A percentile compares a stretch with the other conserved stretches of the same genome.
phyloP scores from a whole-genome alignment of 306 rosid species.

The Glycine tomentella region DNA sequence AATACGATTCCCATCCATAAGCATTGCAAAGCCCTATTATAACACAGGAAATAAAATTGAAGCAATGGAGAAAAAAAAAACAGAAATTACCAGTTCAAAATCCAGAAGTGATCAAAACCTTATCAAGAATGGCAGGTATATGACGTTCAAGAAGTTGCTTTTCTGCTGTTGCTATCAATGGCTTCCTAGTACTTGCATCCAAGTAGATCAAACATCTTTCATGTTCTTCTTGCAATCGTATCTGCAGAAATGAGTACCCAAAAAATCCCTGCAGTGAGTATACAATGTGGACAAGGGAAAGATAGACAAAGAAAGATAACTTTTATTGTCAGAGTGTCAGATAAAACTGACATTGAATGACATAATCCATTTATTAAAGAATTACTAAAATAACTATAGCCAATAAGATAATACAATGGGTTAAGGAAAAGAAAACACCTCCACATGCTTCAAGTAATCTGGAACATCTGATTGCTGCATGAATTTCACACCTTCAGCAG shows the following conservation, averaged over 20 bases:
- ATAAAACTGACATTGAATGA: slow-evolving; percentile 37
- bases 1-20: slow-evolving; percentile 96
- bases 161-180: slow-evolving; percentile 90
- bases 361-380: slow-evolving; percentile 35
- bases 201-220: slow-evolving; percentile 93
- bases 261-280: slow-evolving; percentile 44
- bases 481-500: slow-evolving; percentile 92
- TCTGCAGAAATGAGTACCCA: slow-evolving; percentile 64
- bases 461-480: slow-evolving; percentile 99
- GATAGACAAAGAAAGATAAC: slow-evolving; percentile 31
- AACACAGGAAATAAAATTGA: slow-evolving; percentile 36
- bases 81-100: slow-evolving; percentile 34
- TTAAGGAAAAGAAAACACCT: slow-evolving; percentile 65
- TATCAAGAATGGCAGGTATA: slow-evolving; percentile 93
- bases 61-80: not conserved
- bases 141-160: slow-evolving; percentile 94
- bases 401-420: slow-evolving; percentile 38
- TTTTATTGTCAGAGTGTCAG: not conserved
- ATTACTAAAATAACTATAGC: slow-evolving; percentile 1
- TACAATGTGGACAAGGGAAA: slow-evolving; percentile 40
- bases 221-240: slow-evolving; percentile 95
- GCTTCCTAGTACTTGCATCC: slow-evolving; percentile 93
- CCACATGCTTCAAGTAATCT: slow-evolving; percentile 97
- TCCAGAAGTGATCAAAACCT: slow-evolving; percentile 58
- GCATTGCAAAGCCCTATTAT: slow-evolving; percentile 85